A percentile compares a stretch with the other conserved stretches of the same genome.
Evolutionary conservation across 2,329 filamentous ascomycete species (phyloP).

Genomic region (Diaporthe destruens): DNA sequence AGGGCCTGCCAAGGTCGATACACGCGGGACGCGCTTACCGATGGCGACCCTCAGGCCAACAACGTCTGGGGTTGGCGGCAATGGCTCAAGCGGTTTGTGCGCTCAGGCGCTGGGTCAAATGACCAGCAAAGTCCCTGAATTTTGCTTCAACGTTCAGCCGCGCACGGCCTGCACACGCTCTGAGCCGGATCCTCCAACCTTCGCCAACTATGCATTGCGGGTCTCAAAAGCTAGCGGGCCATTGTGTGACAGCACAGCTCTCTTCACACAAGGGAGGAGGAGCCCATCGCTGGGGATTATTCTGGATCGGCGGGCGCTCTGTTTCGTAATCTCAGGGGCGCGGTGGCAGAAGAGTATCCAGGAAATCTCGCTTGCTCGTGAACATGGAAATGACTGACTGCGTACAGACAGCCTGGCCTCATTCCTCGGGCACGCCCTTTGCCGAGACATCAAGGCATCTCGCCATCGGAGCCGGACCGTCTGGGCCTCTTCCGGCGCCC

Average conservation of each 20-base stretch:
- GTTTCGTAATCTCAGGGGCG: constrained; percentile 23
- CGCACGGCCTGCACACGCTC: constrained; percentile 15
- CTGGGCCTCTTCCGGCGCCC: not conserved
- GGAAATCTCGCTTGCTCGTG: constrained; percentile 19
- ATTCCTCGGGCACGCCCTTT: not conserved
- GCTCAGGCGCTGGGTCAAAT: constrained; percentile 24
- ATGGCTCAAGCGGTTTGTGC: not conserved
- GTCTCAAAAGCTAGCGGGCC: constrained; percentile 13
- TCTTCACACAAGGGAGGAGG: not conserved
- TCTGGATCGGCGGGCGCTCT: not conserved
- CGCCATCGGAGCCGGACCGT: not conserved
- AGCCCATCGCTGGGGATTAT: not conserved
- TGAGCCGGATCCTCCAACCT: constrained; percentile 9
- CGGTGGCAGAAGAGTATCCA: constrained; percentile 2
- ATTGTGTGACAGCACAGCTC: not conserved
- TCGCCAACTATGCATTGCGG: constrained; percentile 17
- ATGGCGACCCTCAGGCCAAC: not conserved
- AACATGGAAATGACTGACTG: constrained; percentile 1
- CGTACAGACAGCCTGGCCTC: constrained; percentile 15
- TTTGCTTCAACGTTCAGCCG: constrained; percentile 19
- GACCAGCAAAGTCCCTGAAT: constrained; percentile 13
- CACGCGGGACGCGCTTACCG: not conserved
- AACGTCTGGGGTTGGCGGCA: not conserved
- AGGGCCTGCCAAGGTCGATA: not conserved
- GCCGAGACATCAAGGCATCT: constrained; percentile 12